phyloP scores from a whole-genome alignment of 2,329 filamentous ascomycete genomes.

The Paraconiothyrium brasiliense region DNA sequence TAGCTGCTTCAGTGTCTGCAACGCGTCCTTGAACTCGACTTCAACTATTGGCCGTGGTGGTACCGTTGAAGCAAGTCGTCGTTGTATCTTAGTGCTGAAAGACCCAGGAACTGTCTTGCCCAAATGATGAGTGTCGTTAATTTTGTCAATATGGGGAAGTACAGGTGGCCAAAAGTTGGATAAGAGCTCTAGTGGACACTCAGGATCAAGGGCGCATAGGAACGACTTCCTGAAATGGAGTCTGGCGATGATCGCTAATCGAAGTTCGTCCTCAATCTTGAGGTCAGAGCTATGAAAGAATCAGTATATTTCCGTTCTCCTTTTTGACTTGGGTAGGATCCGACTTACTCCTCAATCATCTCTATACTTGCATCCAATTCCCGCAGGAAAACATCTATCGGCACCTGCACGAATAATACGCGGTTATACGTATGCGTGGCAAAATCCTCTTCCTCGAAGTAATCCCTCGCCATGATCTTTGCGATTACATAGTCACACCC shows the following conservation, averaged over 20 bases:
- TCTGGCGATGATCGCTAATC: slow-evolving; percentile 69
- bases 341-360: slow-evolving; percentile 42
- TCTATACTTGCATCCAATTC: slow-evolving; percentile 46
- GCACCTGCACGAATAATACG: slow-evolving; percentile 68
- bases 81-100: slow-evolving; percentile 89
- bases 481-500: slow-evolving; percentile 81
- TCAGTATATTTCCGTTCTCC: slow-evolving; percentile 23
- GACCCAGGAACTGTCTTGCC: slow-evolving; percentile 75
- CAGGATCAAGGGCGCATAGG: slow-evolving; percentile 61
- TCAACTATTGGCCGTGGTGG: slow-evolving; percentile 90
- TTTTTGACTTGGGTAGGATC: neutral
- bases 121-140: slow-evolving; percentile 69
- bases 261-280: slow-evolving; percentile 48
- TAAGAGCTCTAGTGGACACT: slow-evolving; percentile 40
- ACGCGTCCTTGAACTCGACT: slow-evolving; percentile 75
- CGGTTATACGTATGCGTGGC: slow-evolving; percentile 90
- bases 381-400: slow-evolving; percentile 45
- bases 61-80: slow-evolving; percentile 91
- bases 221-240: slow-evolving; percentile 73
- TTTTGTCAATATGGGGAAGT: slow-evolving; percentile 56
- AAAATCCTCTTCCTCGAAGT: slow-evolving; percentile 98
- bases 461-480: slow-evolving; percentile 82
- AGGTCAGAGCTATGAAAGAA: slow-evolving; percentile 27
- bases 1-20: slow-evolving; percentile 73
- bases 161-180: slow-evolving; percentile 50